A percentile compares a stretch with the other conserved stretches of the same genome.
These are phyloP conservation scores for Agaricus blazei DNA, from an alignment of 768 basidiomycete genomes.

Conservation along the genomic window DNA sequence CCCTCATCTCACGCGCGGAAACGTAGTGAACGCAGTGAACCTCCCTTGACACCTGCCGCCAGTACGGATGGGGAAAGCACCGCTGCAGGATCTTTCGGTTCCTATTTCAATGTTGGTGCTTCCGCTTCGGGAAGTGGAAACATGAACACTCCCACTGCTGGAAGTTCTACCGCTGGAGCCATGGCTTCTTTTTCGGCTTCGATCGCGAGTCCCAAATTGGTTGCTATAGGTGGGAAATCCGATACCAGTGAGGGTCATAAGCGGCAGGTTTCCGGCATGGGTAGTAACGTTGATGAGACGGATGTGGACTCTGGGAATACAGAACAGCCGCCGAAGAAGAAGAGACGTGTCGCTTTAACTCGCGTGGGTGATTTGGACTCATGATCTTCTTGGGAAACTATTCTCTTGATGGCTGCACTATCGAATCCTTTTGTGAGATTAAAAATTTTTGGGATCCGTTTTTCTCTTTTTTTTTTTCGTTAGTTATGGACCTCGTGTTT, in stretches of 20 bases:
- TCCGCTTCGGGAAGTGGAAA: not conserved
- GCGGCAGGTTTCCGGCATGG: slow-evolving; percentile 17
- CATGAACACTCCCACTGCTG: not conserved
- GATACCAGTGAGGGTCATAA: not conserved
- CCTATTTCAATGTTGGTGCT: slow-evolving; percentile 13
- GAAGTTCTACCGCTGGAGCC: not conserved
- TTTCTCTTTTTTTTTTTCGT: not conserved
- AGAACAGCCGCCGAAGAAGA: slow-evolving; percentile 76
- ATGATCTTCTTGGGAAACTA: slow-evolving; percentile 11
- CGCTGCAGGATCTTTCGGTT: not conserved
- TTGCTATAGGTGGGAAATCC: not conserved
- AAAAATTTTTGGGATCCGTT: too few relatives aligned
- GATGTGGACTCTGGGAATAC: slow-evolving; percentile 14
- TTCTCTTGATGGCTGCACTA: not conserved
- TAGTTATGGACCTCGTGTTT: not conserved
- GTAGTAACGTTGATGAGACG: slow-evolving; percentile 3
- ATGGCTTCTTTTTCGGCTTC: slow-evolving; percentile 16
- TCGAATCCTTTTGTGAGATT: not conserved
- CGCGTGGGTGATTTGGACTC: slow-evolving; percentile 54
- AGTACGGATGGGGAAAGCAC: slow-evolving; percentile 41
- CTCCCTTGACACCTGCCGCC: slow-evolving; percentile 43
- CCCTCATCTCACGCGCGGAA: slow-evolving; percentile 27
- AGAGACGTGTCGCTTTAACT: slow-evolving; percentile 74
- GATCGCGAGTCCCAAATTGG: slow-evolving; percentile 14
- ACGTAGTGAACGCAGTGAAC: slow-evolving; percentile 36